A percentile compares a stretch with the other conserved stretches of the same genome.
These are phyloP conservation scores for Phaeoacremonium minimum DNA, from an alignment of 2,329 filamentous ascomycete genomes.

Conservation along the genomic window DNA sequence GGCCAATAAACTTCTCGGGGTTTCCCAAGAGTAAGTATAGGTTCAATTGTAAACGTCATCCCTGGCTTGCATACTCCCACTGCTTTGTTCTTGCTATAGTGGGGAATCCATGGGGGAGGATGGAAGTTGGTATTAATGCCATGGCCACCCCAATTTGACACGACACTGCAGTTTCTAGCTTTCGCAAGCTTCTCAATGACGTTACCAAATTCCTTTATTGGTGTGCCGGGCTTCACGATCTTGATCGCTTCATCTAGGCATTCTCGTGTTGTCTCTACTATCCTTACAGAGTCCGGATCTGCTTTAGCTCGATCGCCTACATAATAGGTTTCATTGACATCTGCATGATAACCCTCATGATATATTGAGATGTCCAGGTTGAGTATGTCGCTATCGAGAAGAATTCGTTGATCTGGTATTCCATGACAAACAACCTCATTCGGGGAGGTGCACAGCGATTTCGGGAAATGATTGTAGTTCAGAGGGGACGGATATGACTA, in stretches of 20 bases:
- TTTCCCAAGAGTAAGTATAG: conserved; percentile 83
- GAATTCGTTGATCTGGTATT: conserved; percentile 83
- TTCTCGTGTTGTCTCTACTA: conserved; percentile 85
- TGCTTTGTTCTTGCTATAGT: conserved; percentile 98
- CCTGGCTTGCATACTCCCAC: conserved; percentile 90
- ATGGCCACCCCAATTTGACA: conserved; percentile 94
- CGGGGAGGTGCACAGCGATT: conserved; percentile 91
- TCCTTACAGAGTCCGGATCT: conserved; percentile 80
- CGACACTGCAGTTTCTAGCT: conserved; percentile 76
- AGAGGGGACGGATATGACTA: conserved; percentile 91
- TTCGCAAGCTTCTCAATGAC: conserved; percentile 94
- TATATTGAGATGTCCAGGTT: conserved; percentile 96
- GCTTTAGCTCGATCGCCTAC: conserved; percentile 82
- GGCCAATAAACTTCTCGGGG: conserved; percentile 68
- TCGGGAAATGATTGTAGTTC: conserved; percentile 95
- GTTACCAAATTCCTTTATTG: conserved; percentile 90
- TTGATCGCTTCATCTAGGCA: conserved; percentile 85
- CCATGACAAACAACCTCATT: conserved; percentile 99
- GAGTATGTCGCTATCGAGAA: conserved; percentile 90
- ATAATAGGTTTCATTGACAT: conserved; percentile 98
- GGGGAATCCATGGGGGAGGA: conserved; percentile 86
- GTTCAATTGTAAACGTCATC: conserved; percentile 98
- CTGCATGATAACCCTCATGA: conserved; percentile 90
- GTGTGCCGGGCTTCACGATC: conserved; percentile 84
- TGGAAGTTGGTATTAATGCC: conserved; percentile 94